Conservation (phyloP, 2,329 filamentous ascomycete genomes). For the Penicillium sp. region DNA sequence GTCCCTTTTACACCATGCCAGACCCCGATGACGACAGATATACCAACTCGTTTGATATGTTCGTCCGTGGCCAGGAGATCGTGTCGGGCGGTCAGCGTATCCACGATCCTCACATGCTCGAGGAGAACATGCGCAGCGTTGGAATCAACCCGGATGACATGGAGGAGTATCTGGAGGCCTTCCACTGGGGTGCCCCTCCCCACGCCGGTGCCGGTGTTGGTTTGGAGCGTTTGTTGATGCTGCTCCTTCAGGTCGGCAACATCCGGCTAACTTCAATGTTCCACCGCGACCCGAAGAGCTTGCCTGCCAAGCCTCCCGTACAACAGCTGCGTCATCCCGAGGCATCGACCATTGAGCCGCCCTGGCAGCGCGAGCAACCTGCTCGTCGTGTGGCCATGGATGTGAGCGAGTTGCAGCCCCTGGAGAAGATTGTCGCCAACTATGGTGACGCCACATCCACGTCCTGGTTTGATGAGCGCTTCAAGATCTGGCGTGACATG, state of each 20-base stretch:
- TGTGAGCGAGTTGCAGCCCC: slow-evolving; percentile 60
- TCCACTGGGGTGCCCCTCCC: slow-evolving; percentile 82
- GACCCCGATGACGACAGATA: slow-evolving; percentile 68
- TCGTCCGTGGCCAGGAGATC: slow-evolving; percentile 89
- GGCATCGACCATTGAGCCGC: slow-evolving; percentile 72
- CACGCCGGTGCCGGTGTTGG: slow-evolving; percentile 90
- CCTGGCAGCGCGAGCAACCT: slow-evolving; percentile 52
- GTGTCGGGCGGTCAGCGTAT: slow-evolving; percentile 92
- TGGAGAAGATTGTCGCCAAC: slow-evolving; percentile 89
- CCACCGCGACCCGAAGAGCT: slow-evolving; percentile 81
- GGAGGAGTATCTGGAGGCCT: slow-evolving; percentile 86
- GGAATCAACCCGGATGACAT: slow-evolving; percentile 78
- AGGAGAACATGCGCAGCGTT: slow-evolving; percentile 69
- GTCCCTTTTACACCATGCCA: slow-evolving; percentile 89
- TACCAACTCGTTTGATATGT: slow-evolving; percentile 95
- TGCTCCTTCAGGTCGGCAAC: slow-evolving; percentile 81
- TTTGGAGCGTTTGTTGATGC: slow-evolving; percentile 81
- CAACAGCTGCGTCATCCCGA: slow-evolving; percentile 77
- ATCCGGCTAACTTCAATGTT: slow-evolving; percentile 85
- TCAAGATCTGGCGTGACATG: slow-evolving; percentile 79
- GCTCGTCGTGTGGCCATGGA: slow-evolving; percentile 45
- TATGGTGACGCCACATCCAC: slow-evolving; percentile 94
- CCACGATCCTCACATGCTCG: slow-evolving; percentile 71
- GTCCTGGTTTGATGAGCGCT: slow-evolving; percentile 86
- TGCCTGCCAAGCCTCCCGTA: slow-evolving; percentile 65